Base-by-base conservation (phyloP, 768 basidiomycete species). In the Russula abietina region DNA sequence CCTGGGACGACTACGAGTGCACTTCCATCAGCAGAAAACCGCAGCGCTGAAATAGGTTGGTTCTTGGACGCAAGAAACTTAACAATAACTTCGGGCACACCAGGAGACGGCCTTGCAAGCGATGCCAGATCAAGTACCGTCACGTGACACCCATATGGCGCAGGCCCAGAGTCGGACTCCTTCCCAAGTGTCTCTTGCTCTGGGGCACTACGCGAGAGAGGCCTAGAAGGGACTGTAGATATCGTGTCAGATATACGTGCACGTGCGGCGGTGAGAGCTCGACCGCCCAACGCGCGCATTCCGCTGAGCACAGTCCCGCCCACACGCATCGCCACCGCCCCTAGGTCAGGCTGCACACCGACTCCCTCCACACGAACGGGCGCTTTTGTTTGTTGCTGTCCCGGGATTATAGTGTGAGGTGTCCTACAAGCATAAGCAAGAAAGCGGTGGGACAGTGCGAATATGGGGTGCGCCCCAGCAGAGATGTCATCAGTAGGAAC, bases 271-370 rank as follows among this genome's bases (percentile, higher is more conserved):
- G 77, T 77, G 38, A 80, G 77, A 1, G 86, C 87, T 68, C 84
- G 75, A 17, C 85, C 85, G 1, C 86, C 83, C 2, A 88, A 70
- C 8, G 81, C 80, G 69, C 81, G 81, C 79, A 89, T 80, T 22
- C 86, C 85, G 66, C 78, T 84, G 61, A 87, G 72, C 11, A 89
- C 78, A 26, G 77, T 81, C 36, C 82, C 85, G 24, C 86, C 85
- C 2, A 85, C 81, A 65, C 78, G 83, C 58, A 81, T 67, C 8
- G 86, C 85, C 11, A 83, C 77, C 60, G 71, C 77, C 17, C 84
- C 81, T 1, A 84, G 65, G 51, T 85, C 81, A 2, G 77, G 76
- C 61, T 81, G 81, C 57, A 59, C 71, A 70, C 55, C 70, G 60
- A 55, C 58, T 67, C 49, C 64, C 11, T 54, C 56, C 19, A 55